Percentiles rank a stretch among this genome's conserved stretches.
Conservation (phyloP, 768 basidiomycete genomes). For the Crucibulum laeve region DNA sequence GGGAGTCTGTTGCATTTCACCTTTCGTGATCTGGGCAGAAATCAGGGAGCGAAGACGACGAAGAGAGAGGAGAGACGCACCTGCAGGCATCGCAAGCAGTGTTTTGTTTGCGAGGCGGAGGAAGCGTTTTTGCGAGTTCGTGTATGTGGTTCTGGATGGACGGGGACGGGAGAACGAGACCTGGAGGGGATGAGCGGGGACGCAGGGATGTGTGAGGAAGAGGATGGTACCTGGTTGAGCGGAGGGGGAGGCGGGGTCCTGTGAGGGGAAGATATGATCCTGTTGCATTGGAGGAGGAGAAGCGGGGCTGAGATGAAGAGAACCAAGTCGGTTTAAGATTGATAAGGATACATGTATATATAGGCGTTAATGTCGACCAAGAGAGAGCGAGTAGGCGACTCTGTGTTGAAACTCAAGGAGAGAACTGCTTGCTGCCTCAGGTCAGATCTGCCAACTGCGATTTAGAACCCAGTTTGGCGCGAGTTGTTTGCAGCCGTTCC, state of each 20-base stretch:
- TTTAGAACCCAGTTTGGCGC: no score
- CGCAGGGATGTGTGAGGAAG: slow-evolving; percentile 8
- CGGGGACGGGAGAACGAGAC: slow-evolving; percentile 57
- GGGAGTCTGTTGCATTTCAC: slow-evolving; percentile 85
- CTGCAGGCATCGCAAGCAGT: slow-evolving; percentile 93
- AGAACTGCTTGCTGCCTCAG: no score
- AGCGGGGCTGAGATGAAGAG: slow-evolving; percentile 15
- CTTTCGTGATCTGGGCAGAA: slow-evolving; percentile 61
- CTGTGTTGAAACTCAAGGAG: no score
- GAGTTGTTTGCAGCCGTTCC: no score
- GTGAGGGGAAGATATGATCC: slow-evolving; percentile 21
- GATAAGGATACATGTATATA: slow-evolving; percentile 30
- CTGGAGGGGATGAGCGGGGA: slow-evolving; percentile 27
- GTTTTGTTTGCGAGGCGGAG: slow-evolving; percentile 89
- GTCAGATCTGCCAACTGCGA: no score
- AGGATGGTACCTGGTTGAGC: slow-evolving; percentile 30
- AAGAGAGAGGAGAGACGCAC: slow-evolving; percentile 26
- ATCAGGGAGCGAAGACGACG: slow-evolving; percentile 1
- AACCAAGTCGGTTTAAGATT: slow-evolving; percentile 17
- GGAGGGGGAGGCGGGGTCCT: slow-evolving; percentile 13
- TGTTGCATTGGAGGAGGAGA: slow-evolving; percentile 26
- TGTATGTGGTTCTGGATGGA: slow-evolving; percentile 80
- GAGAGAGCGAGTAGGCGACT: no score
- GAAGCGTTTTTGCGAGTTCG: slow-evolving; percentile 73
- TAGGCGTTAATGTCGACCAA: no score